Evolutionary conservation across 805 yeast species (phyloP), one percentile per base, ranked within the genome.

Genomic region (Candida nanaspora): DNA sequence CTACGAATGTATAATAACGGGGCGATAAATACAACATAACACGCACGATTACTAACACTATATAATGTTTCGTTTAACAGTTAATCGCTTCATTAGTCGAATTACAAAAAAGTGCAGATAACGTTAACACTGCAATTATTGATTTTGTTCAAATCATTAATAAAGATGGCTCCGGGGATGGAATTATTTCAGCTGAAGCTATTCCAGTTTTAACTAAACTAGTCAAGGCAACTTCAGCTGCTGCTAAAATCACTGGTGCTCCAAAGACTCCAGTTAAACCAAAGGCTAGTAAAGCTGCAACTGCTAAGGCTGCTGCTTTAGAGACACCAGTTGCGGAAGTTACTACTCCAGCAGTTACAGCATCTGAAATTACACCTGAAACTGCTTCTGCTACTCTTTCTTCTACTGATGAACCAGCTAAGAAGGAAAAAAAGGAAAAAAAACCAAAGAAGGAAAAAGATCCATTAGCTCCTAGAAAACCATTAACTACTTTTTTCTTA

Each of bases 391-490:
- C 41, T 20, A 27, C 21, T 18, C 7, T 8, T 8, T 18, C 30
- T 20, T 39, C 52, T 40, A 50, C 39, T 18, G 53, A 23, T 19
- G 52, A 46, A 23, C 50, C 56, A 19, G 49, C 60, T 46, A 69
- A 66, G 63, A 47, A 57, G 49, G 43, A 54, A 35, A 70, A 69
- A 59, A 69, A 67, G 49, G 62, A 61, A 42, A 81, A 76, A 63
- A 77, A 74, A 53, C 68, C 65, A 53, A 71, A 69, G 52, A 66
- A 59, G 30, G 70, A 64, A 40, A 69, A 64, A 51, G 98, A 91
- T 63, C 97, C 97, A 39, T 82, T 85, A 55, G 96, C 96, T 35
- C 98, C 98, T 44, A 87, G 86, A 71, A 88, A 88, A 56, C 98
- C 98, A 14, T 69, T 86, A 55, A 88, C 96, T 19, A 83, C 86